These are phyloP conservation scores for Linderniella brevidens DNA, from an alignment of 257 asterid species.

Conservation along the genomic window DNA sequence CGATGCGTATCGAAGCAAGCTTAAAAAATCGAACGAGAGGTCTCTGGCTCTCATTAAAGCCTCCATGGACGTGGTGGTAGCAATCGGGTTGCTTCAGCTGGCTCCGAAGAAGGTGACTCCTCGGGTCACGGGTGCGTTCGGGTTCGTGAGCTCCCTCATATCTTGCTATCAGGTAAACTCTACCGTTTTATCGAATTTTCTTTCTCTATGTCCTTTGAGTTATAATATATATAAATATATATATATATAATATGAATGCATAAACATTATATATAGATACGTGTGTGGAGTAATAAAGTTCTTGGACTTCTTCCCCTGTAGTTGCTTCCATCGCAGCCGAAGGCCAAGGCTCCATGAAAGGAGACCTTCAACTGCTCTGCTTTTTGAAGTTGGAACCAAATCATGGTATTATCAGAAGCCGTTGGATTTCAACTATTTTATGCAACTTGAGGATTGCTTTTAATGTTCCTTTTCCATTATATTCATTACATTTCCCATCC, in stretches of 20 bases:
- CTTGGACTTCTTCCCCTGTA: conserved; percentile 11
- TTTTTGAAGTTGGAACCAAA: no score
- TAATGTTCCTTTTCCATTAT: no score
- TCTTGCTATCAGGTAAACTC: conserved; percentile 4
- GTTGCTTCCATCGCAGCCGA: conserved; percentile 58
- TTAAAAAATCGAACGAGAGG: conserved; percentile 1
- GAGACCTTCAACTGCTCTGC: conserved; percentile 2
- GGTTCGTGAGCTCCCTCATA: conserved; percentile 1
- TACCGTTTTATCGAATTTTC: not conserved
- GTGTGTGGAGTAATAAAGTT: not conserved
- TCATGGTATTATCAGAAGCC: no score
- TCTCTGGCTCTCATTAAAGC: conserved; percentile 5
- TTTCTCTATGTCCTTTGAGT: not conserved
- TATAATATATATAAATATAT: no score
- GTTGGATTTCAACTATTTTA: no score
- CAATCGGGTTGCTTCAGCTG: conserved; percentile 1
- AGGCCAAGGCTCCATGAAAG: conserved; percentile 53
- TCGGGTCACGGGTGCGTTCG: conserved; percentile 3
- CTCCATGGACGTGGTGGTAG: not conserved
- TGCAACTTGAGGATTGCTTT: no score
- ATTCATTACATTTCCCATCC: no score
- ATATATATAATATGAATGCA: conserved; percentile 41
- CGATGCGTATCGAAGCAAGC: conserved; percentile 10
- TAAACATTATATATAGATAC: conserved; percentile 5
- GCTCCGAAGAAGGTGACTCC: conserved; percentile 6